Conservation (phyloP, 192 early-diverging fungal genomes). For the Chytriomyces hyalinus region DNA sequence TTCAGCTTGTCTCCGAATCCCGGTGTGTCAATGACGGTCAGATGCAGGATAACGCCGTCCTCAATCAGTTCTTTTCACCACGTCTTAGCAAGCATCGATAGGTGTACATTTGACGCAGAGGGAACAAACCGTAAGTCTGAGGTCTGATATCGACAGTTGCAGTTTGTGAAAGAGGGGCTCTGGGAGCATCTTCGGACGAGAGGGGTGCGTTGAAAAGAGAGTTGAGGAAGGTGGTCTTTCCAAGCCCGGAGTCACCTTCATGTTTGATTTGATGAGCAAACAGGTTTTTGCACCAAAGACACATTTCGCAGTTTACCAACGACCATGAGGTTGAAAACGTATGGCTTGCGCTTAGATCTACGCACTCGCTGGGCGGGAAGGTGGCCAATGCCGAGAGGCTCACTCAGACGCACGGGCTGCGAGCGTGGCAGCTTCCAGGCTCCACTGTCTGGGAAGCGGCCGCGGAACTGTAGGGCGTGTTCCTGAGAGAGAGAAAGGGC, state of each 20-base stretch:
- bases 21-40: conserved; percentile 97
- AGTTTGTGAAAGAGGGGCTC: conserved; percentile 70
- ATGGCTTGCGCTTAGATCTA: conserved; percentile 68
- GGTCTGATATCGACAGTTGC: conserved; percentile 91
- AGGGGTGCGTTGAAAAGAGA: conserved; percentile 90
- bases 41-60: conserved; percentile 92
- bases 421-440: conserved; percentile 82
- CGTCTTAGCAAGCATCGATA: conserved; percentile 1
- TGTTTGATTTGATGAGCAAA: background rate
- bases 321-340: conserved; percentile 92
- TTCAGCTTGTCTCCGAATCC: conserved; percentile 98
- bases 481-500: conserved; percentile 39
- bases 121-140: conserved; percentile 76
- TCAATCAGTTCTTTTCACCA: conserved; percentile 78
- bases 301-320: conserved; percentile 67
- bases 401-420: conserved; percentile 55
- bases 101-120: background rate
- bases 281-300: background rate
- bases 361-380: conserved; percentile 73
- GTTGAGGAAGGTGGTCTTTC: conserved; percentile 99
- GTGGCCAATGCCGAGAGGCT: conserved; percentile 72
- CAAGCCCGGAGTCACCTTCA: conserved; percentile 88
- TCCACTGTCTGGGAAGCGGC: conserved; percentile 77
- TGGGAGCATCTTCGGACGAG: conserved; percentile 59
- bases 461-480: conserved; percentile 64